These are phyloP conservation scores for Hamigera avellanea DNA, from an alignment of 495 filamentous ascomycete genomes.

Conservation along the genomic window DNA sequence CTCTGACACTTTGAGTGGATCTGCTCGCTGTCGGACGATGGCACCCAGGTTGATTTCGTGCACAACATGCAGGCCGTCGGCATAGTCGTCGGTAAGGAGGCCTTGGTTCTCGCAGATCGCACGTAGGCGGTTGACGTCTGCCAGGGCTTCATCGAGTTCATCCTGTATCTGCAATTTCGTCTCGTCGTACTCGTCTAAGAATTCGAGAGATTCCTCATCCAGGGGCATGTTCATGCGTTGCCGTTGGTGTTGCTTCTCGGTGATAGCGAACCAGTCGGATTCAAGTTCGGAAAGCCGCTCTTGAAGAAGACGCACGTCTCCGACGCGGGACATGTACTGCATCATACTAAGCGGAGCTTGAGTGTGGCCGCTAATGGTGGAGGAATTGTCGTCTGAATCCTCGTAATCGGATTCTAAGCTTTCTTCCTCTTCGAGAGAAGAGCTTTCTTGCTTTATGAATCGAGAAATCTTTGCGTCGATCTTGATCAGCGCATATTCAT, in stretches of 20 bases:
- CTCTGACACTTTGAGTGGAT: constrained; percentile 8
- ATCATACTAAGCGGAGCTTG: constrained; percentile 2
- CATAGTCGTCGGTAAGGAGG: constrained; percentile 5
- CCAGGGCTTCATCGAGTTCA: constrained; percentile 11
- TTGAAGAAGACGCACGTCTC: constrained; percentile 14
- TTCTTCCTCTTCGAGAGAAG: background rate
- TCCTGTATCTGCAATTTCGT: constrained; percentile 6
- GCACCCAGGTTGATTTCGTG: constrained; percentile 2
- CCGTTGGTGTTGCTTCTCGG: constrained; percentile 9
- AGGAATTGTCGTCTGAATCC: constrained; percentile 1
- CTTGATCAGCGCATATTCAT: constrained; percentile 13
- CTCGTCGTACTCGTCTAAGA: constrained; percentile 13
- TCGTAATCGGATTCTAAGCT: background rate
- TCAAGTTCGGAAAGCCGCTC: constrained; percentile 18
- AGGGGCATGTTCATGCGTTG: constrained; percentile 8
- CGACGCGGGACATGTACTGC: constrained; percentile 16
- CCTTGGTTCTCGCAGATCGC: constrained; percentile 10
- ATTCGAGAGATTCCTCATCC: constrained; percentile 12
- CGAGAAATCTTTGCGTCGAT: background rate
- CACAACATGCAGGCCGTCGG: background rate
- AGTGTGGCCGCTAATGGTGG: background rate
- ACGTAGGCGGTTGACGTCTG: constrained; percentile 9
- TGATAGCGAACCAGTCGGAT: constrained; percentile 8
- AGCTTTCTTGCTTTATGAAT: background rate
- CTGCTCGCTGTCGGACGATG: background rate